phyloP scores from a whole-genome alignment of 2,329 filamentous ascomycete genomes.

The Colletotrichum liriopes region DNA sequence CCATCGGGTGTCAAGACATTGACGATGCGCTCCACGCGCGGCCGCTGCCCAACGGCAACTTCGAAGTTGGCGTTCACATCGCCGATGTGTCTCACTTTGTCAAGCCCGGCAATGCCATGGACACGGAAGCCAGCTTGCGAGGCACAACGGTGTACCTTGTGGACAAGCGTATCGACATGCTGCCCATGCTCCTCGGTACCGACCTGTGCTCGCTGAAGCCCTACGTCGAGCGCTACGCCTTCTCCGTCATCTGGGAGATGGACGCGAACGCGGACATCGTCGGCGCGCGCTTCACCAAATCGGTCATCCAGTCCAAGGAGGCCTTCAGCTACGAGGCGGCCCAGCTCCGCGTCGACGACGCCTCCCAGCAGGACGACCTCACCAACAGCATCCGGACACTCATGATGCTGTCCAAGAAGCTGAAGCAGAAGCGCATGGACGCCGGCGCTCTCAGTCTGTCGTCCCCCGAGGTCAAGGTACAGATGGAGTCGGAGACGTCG shows the following conservation, averaged over 20 bases:
- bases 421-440: slow-evolving; percentile 96
- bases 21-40: slow-evolving; percentile 95
- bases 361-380: slow-evolving; percentile 88
- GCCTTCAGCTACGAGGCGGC: slow-evolving; percentile 99
- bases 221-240: slow-evolving; percentile 94
- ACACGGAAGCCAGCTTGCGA: slow-evolving; percentile 91
- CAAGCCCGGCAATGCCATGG: slow-evolving; percentile 97
- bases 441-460: slow-evolving; percentile 95
- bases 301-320: slow-evolving; percentile 95
- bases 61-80: slow-evolving; percentile 97
- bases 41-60: slow-evolving; percentile 90
- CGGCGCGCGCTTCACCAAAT: slow-evolving; percentile 92
- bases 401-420: slow-evolving; percentile 89
- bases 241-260: slow-evolving; percentile 91
- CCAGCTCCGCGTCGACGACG: slow-evolving; percentile 93
- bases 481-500: slow-evolving; percentile 94
- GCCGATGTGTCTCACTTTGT: slow-evolving; percentile 99
- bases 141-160: slow-evolving; percentile 98
- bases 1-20: slow-evolving; percentile 96
- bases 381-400: slow-evolving; percentile 91
- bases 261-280: slow-evolving; percentile 88
- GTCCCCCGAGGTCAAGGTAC: slow-evolving; percentile 97
- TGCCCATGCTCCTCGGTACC: slow-evolving; percentile 95
- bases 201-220: slow-evolving; percentile 97
- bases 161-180: slow-evolving; percentile 99